Conservation (phyloP, 2,329 filamentous ascomycete genomes). For the Ambrosiella beaveri region DNA sequence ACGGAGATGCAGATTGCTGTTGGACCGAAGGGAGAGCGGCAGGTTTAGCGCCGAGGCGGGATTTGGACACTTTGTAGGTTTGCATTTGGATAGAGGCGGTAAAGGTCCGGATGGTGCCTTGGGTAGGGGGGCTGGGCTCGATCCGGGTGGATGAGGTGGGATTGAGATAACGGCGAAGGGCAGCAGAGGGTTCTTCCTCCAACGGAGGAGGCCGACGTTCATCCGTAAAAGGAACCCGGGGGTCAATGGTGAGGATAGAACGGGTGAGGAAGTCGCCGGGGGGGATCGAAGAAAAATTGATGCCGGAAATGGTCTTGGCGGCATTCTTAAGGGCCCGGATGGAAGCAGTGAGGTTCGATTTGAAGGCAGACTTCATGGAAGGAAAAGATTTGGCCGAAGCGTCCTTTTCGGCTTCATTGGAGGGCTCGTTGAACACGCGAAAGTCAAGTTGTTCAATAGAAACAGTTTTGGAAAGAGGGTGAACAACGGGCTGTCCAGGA, state of each 20-base stretch:
- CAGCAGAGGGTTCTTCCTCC: conserved; percentile 47
- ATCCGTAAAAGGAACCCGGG: conserved; percentile 48
- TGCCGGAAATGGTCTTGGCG: conserved; percentile 43
- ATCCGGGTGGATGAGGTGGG: conserved; percentile 25
- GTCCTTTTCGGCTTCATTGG: background rate
- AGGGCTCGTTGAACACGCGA: conserved; percentile 13
- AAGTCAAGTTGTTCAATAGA: conserved; percentile 31
- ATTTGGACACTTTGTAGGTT: conserved; percentile 45
- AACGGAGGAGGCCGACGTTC: conserved; percentile 46
- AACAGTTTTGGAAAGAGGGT: conserved; percentile 32
- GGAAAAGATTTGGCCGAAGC: conserved; percentile 6
- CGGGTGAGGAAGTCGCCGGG: conserved; percentile 50
- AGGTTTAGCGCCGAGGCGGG: conserved; percentile 21
- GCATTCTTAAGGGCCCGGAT: conserved; percentile 46
- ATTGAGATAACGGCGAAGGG: conserved; percentile 50
- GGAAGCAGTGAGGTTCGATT: conserved; percentile 52
- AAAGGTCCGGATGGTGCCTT: conserved; percentile 25
- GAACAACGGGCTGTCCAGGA: conserved; percentile 33
- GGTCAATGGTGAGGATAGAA: conserved; percentile 50
- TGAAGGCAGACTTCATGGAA: conserved; percentile 32
- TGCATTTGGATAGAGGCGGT: conserved; percentile 57
- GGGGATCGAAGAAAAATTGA: conserved; percentile 46
- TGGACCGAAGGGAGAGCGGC: conserved; percentile 18
- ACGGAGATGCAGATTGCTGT: conserved; percentile 18
- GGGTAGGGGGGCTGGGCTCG: conserved; percentile 14